Percentiles rank a stretch among this genome's conserved stretches.
These are phyloP conservation scores for Leccinum incarnatum DNA, from an alignment of 768 basidiomycete species.

Conservation along the genomic window DNA sequence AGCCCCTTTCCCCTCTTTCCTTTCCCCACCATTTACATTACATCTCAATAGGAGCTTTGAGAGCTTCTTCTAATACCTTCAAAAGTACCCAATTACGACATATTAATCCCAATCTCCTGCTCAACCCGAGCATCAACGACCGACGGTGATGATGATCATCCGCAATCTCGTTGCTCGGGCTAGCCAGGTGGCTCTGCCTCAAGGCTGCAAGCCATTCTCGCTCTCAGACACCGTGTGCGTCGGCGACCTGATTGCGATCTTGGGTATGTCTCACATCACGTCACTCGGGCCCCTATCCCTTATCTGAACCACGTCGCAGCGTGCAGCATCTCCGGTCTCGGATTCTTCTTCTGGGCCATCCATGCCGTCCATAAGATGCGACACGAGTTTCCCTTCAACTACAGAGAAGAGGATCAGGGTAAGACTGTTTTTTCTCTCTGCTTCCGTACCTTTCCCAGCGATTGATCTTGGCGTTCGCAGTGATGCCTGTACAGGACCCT, in stretches of 20 bases:
- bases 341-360: conserved; percentile 20
- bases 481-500: background rate
- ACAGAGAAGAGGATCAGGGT: conserved; percentile 1
- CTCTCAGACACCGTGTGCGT: conserved; percentile 16
- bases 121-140: background rate
- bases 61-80: background rate
- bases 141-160: conserved; percentile 7
- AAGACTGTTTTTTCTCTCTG: background rate
- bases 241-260: conserved; percentile 22
- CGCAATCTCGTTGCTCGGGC: background rate
- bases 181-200: background rate
- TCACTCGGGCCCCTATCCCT: background rate
- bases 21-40: too few relatives aligned
- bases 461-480: conserved; percentile 2
- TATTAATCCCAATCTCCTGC: background rate
- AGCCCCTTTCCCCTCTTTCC: too few relatives aligned
- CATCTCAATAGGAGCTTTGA: background rate
- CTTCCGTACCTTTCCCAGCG: background rate
- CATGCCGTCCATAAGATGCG: conserved; percentile 23
- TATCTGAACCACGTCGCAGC: conserved; percentile 3
- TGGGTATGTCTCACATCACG: conserved; percentile 14
- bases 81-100: background rate
- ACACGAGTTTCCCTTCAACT: conserved; percentile 8
- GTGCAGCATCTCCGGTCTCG: conserved; percentile 18
- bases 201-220: conserved; percentile 11